These are phyloP conservation scores for Globisporangium viniferum DNA, from an alignment of 352 stramenopile species.

Conservation along the genomic window DNA sequence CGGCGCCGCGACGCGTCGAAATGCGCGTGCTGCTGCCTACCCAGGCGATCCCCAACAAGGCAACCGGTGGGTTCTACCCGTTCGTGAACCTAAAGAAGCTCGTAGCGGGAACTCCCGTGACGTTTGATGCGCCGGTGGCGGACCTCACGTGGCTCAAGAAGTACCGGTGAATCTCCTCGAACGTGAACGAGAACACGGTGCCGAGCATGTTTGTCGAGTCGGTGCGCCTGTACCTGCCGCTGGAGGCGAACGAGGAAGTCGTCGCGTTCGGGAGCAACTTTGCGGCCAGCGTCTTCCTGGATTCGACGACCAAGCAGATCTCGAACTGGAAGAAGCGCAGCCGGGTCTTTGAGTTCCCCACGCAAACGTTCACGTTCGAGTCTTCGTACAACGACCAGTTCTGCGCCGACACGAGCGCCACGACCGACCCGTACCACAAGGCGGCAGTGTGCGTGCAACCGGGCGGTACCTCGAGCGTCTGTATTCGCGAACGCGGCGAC, in stretches of 20 bases:
- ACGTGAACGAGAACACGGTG: not conserved
- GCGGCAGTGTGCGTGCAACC: not conserved
- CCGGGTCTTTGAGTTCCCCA: not conserved
- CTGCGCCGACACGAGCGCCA: not conserved
- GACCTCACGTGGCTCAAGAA: slow-evolving; percentile 5
- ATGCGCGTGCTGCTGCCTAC: not conserved
- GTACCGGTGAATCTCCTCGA: not conserved
- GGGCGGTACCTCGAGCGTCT: not conserved
- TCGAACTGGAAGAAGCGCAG: not conserved
- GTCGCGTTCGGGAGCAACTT: too few relatives aligned
- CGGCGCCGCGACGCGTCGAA: too few relatives aligned
- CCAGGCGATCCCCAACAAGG: not conserved
- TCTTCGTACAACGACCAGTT: not conserved
- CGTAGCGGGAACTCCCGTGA: not conserved
- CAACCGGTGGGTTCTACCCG: not conserved
- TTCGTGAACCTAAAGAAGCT: slow-evolving; percentile 3
- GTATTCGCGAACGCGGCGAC: not conserved
- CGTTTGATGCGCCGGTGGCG: not conserved
- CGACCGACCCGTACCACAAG: slow-evolving; percentile 6
- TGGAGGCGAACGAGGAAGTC: not conserved
- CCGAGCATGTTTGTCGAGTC: slow-evolving; percentile 3
- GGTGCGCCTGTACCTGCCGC: not conserved
- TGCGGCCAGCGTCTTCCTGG: too few relatives aligned
- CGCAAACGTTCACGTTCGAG: not conserved
- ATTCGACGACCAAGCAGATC: not conserved